phyloP scores from a whole-genome alignment of 2,329 filamentous ascomycete genomes.

The Trichoderma koningiopsis region DNA sequence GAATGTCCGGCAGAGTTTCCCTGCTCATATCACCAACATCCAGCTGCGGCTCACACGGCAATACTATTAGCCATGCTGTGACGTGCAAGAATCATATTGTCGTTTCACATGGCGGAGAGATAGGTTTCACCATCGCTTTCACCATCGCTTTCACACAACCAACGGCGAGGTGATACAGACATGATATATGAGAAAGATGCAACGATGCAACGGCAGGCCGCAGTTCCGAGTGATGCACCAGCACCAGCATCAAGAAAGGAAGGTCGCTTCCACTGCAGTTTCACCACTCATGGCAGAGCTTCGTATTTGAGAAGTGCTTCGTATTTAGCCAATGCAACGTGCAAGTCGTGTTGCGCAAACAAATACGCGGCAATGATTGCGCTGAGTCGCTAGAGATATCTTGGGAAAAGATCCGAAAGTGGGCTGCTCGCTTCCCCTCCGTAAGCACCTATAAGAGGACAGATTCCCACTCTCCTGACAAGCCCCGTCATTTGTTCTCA shows the following conservation, averaged over 20 bases:
- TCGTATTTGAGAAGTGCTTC: neutral
- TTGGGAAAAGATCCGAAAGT: constrained; percentile 12
- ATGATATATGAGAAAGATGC: neutral
- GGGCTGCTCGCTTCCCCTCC: neutral
- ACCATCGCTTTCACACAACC: neutral
- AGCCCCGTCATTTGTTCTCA: neutral
- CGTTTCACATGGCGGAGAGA: neutral
- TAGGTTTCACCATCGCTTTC: neutral
- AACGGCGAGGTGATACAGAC: neutral
- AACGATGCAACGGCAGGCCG: neutral
- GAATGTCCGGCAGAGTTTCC: neutral
- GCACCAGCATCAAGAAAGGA: neutral
- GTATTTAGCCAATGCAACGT: neutral
- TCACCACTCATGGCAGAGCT: neutral
- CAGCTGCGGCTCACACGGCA: neutral
- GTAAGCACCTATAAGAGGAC: constrained; percentile 10
- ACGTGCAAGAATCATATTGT: neutral
- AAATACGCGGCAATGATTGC: neutral
- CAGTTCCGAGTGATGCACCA: neutral
- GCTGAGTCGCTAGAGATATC: neutral
- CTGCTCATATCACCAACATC: no score
- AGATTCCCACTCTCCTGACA: neutral
- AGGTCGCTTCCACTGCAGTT: constrained; percentile 5
- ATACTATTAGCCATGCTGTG: neutral
- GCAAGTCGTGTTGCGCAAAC: neutral